phyloP scores from a whole-genome alignment of 1,284 basidiomycete genomes.

The Microbotryum silenes-acaulis region DNA sequence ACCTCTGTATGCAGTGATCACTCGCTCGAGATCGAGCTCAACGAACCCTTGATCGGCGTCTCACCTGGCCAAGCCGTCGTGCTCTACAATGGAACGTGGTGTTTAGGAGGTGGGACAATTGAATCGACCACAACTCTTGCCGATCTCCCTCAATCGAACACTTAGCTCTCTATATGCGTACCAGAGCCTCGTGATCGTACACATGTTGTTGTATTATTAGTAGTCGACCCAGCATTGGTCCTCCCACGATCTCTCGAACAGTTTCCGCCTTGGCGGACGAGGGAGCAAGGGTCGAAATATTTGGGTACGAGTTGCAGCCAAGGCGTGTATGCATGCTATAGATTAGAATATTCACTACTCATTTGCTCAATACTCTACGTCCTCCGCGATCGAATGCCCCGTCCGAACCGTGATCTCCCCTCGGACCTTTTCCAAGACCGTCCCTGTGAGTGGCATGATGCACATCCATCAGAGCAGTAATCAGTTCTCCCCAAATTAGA shows the following conservation, averaged over 20 bases:
- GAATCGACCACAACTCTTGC: slow-evolving; percentile 15
- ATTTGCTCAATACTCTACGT: slow-evolving; percentile 1
- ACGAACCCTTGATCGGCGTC: slow-evolving; percentile 17
- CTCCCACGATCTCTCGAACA: no score
- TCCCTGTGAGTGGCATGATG: slow-evolving; percentile 1
- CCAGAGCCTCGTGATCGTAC: no score
- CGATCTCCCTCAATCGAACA: slow-evolving; percentile 1
- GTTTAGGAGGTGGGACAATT: slow-evolving; percentile 33
- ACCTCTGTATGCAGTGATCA: background rate
- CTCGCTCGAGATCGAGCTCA: slow-evolving; percentile 5
- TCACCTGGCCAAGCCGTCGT: slow-evolving; percentile 32
- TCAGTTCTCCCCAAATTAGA: background rate
- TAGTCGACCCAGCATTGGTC: no score
- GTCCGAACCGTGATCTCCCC: slow-evolving; percentile 13
- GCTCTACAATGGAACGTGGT: slow-evolving; percentile 19
- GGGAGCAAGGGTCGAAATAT: background rate
- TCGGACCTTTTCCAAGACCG: slow-evolving; percentile 12
- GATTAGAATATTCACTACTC: background rate
- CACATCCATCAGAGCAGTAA: background rate
- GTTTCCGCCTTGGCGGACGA: background rate
- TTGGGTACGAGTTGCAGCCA: background rate
- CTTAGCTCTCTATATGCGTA: background rate
- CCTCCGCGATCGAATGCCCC: slow-evolving; percentile 9
- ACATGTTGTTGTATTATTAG: no score
- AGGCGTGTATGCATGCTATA: background rate